Evolutionary conservation across 106 monocot species (phyloP), one percentile per base, ranked within the genome.

Genomic region (Dioscorea zingiberensis): DNA sequence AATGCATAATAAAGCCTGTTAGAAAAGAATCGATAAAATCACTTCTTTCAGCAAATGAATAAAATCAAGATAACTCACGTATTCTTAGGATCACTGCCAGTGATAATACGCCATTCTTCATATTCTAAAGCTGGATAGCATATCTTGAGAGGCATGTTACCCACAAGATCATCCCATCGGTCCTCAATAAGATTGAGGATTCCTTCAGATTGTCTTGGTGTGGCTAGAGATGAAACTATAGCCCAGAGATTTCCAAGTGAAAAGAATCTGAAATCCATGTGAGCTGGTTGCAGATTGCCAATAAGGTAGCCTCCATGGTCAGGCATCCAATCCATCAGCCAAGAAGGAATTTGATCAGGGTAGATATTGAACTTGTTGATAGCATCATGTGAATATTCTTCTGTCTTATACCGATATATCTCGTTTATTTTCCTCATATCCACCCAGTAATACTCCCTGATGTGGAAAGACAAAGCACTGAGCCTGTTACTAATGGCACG

Each of bases 251-350:
- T 94, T 17, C 90, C 94, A 55, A 94, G 82, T 23, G 85, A 87
- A 69, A 94, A 87, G 80, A 94, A 94, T 59, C 94, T 84, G 60
- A 94, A 94, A 62, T 94, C 94, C 94, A 94, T 94, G 59, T 94
- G 90, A 60, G 90, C 85, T 17, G 94, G 94, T 67, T 94, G 90
- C 44, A 94, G 74, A 66, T 94, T 94, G 53, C 94, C 94, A 60
- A 94, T 91, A 26, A 94, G 80, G 58, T 94, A 94, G 5, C 94
- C 94, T 49, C 87, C 90, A 58, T 73, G 79, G 24, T 90, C 87
- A 48, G 89, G 89, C 53, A 94, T 84, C 94, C 94, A 94, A 55
- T 94, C 85, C 24, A 81, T 79, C 21, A 94, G 80, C 94, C 94
- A 94, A 2, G 77, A 66, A 55, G 94, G 83, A 48, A 94, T 90